Conservation (phyloP, 1,284 basidiomycete genomes). For the Fomitopsis pinicola region DNA sequence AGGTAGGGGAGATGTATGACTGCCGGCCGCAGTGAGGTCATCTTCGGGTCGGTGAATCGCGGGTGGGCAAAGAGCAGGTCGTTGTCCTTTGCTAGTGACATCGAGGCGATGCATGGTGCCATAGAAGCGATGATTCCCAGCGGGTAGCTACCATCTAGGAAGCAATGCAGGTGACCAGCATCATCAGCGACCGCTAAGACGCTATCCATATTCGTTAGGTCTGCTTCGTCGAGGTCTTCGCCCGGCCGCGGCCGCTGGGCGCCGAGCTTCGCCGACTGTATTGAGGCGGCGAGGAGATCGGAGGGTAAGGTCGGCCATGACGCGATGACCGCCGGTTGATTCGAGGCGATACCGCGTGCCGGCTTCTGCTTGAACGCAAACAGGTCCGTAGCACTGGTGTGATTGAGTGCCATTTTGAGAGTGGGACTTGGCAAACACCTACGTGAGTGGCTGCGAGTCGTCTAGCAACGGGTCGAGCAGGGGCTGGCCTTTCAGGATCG, state of each 20-base stretch:
- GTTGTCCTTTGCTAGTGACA: slow-evolving; percentile 49
- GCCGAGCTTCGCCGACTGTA: slow-evolving; percentile 35
- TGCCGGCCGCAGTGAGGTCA: slow-evolving; percentile 38
- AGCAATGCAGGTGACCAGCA: slow-evolving; percentile 53
- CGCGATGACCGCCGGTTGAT: slow-evolving; percentile 52
- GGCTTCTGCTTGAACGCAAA: slow-evolving; percentile 74
- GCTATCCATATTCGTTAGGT: slow-evolving; percentile 57
- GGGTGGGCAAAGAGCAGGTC: slow-evolving; percentile 41
- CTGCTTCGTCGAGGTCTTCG: slow-evolving; percentile 41
- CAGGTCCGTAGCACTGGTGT: slow-evolving; percentile 62
- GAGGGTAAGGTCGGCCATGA: slow-evolving; percentile 64
- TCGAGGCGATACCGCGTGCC: slow-evolving; percentile 40
- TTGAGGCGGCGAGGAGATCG: slow-evolving; percentile 55
- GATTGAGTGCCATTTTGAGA: slow-evolving; percentile 1
- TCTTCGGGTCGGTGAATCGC: slow-evolving; percentile 15
- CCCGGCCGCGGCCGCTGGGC: slow-evolving; percentile 32
- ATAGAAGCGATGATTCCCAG: slow-evolving; percentile 54
- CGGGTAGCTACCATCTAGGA: slow-evolving; percentile 77
- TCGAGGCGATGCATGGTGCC: slow-evolving; percentile 32
- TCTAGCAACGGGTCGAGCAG: slow-evolving; percentile 66
- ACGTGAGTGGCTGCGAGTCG: slow-evolving; percentile 61
- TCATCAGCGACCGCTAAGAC: slow-evolving; percentile 58
- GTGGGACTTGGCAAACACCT: slow-evolving; percentile 13
- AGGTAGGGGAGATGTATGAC: slow-evolving; percentile 56
- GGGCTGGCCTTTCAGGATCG: slow-evolving; percentile 62